Evolutionary conservation across 768 basidiomycete species (phyloP), one percentile per base, ranked within the genome.

Genomic region (Macrocybe gigantea): DNA sequence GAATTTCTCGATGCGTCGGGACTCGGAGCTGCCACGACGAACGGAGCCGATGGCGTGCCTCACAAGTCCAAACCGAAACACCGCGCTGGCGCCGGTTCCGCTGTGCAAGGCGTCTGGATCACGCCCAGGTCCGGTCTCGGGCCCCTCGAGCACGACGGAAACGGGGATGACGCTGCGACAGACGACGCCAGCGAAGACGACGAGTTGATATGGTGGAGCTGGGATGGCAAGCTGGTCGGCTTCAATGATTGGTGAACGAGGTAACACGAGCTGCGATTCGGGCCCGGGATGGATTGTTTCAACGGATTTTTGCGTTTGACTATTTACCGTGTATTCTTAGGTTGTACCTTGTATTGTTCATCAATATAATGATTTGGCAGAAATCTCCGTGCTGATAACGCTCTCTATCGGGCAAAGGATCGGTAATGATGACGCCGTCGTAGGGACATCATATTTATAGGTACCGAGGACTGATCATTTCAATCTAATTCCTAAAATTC

Each of bases 191-290:
- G 22, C 22, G 72, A 74, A 48, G 61, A 60, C 39, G 62, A 68
- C 37, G 78, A 80, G 48, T 72, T 79, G 75, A 78, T 80, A 39
- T 80, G 78, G 78, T 80, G 78, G 78, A 76, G 68, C 46, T 80
- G 78, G 78, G 75, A 80, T 58, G 78, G 78, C 1, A 76, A 74
- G 52, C 57, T 80, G 45, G 65, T 68, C 9, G 78, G 78, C 2
- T 74, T 80, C 52, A 62, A 68, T 22, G 76, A 78, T 33, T 78
- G 77, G 76, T 77, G 59, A 62, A 41, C 30, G 6, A 33, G 22
- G 4, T 22, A 22, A 4, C 22, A 22, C 22, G 22, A 22, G 22
- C 22, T 22, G 22, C 22, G 22, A 22, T 22, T 22, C 22, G 22
- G 22, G 22, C 22, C 22, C 22, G 22, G 22, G 22, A 22, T 22